These are phyloP conservation scores for Pichia scutulata DNA, from an alignment of 805 yeast species.

Conservation along the genomic window DNA sequence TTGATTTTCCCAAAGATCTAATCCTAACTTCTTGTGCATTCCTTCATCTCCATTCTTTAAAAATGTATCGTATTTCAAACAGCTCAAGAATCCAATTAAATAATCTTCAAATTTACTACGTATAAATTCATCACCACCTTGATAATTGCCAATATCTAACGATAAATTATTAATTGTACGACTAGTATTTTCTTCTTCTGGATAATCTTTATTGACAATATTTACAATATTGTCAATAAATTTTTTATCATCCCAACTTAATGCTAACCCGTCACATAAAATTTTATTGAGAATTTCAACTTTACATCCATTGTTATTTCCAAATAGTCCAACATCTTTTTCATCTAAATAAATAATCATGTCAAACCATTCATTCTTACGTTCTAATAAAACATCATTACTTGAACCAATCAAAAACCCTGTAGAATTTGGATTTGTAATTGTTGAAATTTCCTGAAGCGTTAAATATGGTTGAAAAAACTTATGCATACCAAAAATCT, in stretches of 20 bases:
- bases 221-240: conserved; percentile 57
- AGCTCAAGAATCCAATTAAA: conserved; percentile 63
- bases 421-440: conserved; percentile 46
- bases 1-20: conserved; percentile 17
- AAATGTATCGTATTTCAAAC: conserved; percentile 63
- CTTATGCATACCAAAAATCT: conserved; percentile 77
- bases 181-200: conserved; percentile 27
- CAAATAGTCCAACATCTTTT: conserved; percentile 10
- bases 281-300: conserved; percentile 38
- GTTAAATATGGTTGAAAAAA: conserved; percentile 93
- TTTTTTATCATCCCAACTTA: conserved; percentile 58
- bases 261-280: conserved; percentile 37
- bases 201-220: conserved; percentile 34
- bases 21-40: conserved; percentile 12
- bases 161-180: conserved; percentile 26
- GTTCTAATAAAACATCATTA: conserved; percentile 69
- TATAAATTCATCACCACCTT: conserved; percentile 82
- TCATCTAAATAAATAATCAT: conserved; percentile 63
- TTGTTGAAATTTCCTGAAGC: conserved; percentile 77
- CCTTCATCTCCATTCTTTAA: conserved; percentile 14
- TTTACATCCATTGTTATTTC: conserved; percentile 13
- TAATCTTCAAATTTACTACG: conserved; percentile 88
- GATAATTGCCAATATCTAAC: conserved; percentile 35
- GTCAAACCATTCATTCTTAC: conserved; percentile 56
- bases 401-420: conserved; percentile 82